A percentile compares a stretch with the other conserved stretches of the same genome.
Evolutionary conservation across 176 grass and related monocot genomes (phyloP).

Genomic region (Aegilops speltoides): DNA sequence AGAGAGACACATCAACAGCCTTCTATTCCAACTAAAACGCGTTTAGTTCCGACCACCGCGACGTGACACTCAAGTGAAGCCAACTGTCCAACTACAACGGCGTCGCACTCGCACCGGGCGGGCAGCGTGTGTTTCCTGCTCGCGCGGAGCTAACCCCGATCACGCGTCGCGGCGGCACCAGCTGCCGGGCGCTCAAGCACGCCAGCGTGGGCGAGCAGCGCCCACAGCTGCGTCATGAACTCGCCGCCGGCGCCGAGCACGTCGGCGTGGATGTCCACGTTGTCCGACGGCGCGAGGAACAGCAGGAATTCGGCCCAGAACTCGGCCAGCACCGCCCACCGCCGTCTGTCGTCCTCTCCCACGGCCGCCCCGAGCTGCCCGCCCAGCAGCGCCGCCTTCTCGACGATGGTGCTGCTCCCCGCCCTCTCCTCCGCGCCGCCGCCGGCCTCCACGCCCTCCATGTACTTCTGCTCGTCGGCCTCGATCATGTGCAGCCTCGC

Average conservation of each 20-base stretch:
- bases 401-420: conserved; percentile 22
- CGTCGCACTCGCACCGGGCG: no score
- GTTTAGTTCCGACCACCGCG: neutral
- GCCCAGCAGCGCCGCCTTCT: conserved; percentile 38
- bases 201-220: conserved; percentile 43
- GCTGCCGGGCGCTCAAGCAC: conserved; percentile 29
- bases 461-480: neutral
- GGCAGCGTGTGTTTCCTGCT: neutral
- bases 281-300: conserved; percentile 51
- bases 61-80: neutral
- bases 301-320: conserved; percentile 45
- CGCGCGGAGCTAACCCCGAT: neutral
- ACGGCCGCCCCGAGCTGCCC: conserved; percentile 25
- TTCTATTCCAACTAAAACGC: neutral
- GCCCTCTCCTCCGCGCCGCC: neutral
- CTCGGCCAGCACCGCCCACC: conserved; percentile 44
- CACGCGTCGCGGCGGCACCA: neutral
- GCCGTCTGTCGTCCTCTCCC: neutral
- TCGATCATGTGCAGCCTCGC: conserved; percentile 9
- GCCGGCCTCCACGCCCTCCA: neutral
- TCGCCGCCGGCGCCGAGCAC: conserved; percentile 49
- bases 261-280: conserved; percentile 49
- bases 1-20: neutral
- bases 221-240: conserved; percentile 61
- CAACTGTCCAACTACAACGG: neutral